Percentiles rank a stretch among this genome's conserved stretches.
Conservation (phyloP, 352 stramenopile species). For the Globisporangium acanthophoron region DNA sequence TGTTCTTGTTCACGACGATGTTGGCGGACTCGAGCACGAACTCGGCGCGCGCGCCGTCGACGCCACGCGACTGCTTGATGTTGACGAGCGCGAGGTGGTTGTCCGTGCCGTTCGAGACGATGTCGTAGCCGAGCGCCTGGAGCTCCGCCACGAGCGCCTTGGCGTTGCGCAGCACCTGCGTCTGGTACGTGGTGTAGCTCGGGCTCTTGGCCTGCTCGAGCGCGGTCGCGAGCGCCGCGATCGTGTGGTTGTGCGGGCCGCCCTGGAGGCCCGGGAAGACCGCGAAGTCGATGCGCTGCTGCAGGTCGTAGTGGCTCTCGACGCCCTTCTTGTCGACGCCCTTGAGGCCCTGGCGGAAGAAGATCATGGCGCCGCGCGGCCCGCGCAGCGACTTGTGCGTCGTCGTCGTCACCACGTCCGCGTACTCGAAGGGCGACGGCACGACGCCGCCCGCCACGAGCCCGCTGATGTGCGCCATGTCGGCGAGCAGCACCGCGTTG, state of each 20-base stretch:
- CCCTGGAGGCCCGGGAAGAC: conserved; percentile 99
- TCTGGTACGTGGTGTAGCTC: conserved; percentile 98
- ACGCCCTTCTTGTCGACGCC: conserved; percentile 96
- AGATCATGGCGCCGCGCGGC: conserved; percentile 99
- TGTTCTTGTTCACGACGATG: conserved; percentile 99
- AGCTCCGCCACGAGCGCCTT: conserved; percentile 88
- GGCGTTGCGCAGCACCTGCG: conserved; percentile 92
- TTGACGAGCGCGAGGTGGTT: conserved; percentile 98
- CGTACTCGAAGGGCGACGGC: conserved; percentile 96
- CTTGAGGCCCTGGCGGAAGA: conserved; percentile 96
- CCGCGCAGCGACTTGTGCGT: conserved; percentile 99
- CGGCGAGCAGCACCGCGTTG: conserved; percentile 95
- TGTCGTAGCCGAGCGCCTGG: conserved; percentile 88
- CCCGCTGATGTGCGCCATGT: conserved; percentile 99
- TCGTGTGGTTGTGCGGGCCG: conserved; percentile 99
- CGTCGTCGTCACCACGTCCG: conserved; percentile 99
- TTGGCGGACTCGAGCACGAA: conserved; percentile 94
- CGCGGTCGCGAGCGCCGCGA: conserved; percentile 96
- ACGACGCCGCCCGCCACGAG: conserved; percentile 95
- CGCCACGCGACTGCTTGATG: conserved; percentile 92
- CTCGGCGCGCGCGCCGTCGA: conserved; percentile 95
- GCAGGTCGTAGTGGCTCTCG: conserved; percentile 91
- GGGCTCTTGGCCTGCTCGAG: conserved; percentile 94
- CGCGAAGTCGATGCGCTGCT: conserved; percentile 98
- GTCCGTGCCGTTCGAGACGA: conserved; percentile 98